A percentile compares a stretch with the other conserved stretches of the same genome.
Evolutionary conservation across 2,329 filamentous ascomycete genomes (phyloP).

Genomic region (Neoscytalidium dimidiatum): DNA sequence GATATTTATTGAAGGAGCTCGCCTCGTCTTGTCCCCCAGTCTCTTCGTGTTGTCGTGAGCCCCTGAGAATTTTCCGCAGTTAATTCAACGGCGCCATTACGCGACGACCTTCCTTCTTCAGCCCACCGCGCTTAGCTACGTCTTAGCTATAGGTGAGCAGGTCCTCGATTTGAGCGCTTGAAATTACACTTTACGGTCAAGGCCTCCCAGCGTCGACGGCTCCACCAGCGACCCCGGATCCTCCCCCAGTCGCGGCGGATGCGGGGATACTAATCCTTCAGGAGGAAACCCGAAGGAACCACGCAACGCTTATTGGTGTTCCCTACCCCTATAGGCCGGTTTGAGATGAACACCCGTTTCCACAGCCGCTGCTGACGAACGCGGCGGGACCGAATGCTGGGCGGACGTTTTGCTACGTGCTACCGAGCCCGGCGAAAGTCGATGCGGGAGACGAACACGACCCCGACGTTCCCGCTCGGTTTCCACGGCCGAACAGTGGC

Average conservation of each 20-base stretch:
- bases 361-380: not conserved
- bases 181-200: not conserved
- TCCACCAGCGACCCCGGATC: slow-evolving; percentile 1
- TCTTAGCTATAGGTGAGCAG: not conserved
- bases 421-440: not conserved
- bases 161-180: not conserved
- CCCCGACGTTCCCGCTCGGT: too few species aligned
- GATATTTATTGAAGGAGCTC: not conserved
- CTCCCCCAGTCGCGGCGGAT: not conserved
- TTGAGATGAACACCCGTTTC: not conserved
- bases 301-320: not conserved
- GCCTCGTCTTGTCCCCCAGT: not conserved
- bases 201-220: not conserved
- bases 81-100: not conserved
- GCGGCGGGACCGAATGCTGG: not conserved
- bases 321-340: not conserved
- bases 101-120: not conserved
- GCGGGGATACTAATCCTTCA: not conserved
- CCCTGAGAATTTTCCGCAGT: not conserved
- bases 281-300: not conserved
- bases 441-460: too few species aligned
- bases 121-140: not conserved
- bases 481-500: not conserved
- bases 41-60: not conserved
- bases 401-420: not conserved